Base-by-base conservation (phyloP, 2,329 filamentous ascomycete species). In the Pseudocercospora fijiensis region DNA sequence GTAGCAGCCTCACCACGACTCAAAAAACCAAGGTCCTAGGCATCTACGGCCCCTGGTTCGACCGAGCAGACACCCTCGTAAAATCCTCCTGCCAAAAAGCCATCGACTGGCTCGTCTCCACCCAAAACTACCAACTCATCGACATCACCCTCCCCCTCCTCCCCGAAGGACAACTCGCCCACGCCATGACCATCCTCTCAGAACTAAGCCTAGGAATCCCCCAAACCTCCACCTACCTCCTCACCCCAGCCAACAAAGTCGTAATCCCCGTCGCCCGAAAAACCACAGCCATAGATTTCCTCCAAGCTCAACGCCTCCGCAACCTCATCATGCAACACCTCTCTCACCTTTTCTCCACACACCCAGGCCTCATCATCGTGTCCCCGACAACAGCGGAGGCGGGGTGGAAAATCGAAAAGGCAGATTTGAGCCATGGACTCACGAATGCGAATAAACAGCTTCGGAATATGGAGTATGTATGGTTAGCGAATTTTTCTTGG, bases 391-490 rank as follows among this genome's bases (percentile, higher is more conserved):
- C 86, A 3, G 90, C 92, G 0, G 84, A 89, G 64, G 82, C 86
- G 0, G 92, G 92, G 10, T 96, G 90, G 90, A 85, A 85, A 47
- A 86, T 88, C 10, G 59, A 66, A 49, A 26, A 45, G 10, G 77
- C 81, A 1, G 87, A 92, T 71, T 74, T 87, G 4, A 69, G 73
- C 7, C 78, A 81, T 53, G 93, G 93, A 2, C 80, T 91, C 69
- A 88, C 84, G 41, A 89, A 97, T 75, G 88, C 84, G 0, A 92
- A 95, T 74, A 81, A 79, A 65, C 88, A 86, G 16, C 80, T 96
- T n/a, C 81, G 85, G 26, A 90, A 86, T 73, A 96, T 96, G 91
- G 86, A 89, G 76, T 96, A 91, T 77, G 87, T 90, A 16, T 96
- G 90, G 85, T 78, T 96, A 37, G 90, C 92, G 6, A 97, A 97